Evolutionary conservation across 805 yeast species (phyloP).

Genomic region (Hanseniaspora hatyaiensis): DNA sequence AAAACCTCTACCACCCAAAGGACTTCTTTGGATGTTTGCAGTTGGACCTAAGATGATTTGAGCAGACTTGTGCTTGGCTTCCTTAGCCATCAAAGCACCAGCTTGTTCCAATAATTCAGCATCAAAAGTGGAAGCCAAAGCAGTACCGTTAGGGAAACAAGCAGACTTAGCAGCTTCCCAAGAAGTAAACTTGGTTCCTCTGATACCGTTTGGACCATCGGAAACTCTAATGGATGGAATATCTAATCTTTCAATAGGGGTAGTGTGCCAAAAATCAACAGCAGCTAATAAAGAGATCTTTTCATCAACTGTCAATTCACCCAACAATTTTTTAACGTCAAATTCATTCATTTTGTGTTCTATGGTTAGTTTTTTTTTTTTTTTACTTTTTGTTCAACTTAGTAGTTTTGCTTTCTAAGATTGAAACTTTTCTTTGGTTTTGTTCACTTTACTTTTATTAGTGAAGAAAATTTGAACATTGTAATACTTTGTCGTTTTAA

Average conservation of each 20-base stretch:
- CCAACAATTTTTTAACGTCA: conserved; percentile 23
- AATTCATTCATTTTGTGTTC: conserved; percentile 16
- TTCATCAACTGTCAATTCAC: conserved; percentile 24
- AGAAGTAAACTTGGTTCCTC: conserved; percentile 40
- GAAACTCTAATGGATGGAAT: conserved; percentile 39
- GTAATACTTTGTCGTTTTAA: too few species aligned
- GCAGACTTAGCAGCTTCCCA: conserved; percentile 44
- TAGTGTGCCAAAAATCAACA: conserved; percentile 43
- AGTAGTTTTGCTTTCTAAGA: too few species aligned
- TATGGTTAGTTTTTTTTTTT: neutral
- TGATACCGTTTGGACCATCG: conserved; percentile 56
- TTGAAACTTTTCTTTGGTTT: too few species aligned
- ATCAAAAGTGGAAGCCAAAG: conserved; percentile 46
- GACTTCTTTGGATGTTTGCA: conserved; percentile 45
- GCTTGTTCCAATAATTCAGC: conserved; percentile 38
- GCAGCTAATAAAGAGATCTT: conserved; percentile 32
- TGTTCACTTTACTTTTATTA: neutral
- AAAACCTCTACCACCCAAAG: conserved; percentile 52
- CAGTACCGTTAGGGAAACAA: conserved; percentile 53
- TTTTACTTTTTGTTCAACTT: neutral
- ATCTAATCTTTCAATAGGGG: conserved; percentile 31
- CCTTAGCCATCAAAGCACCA: conserved; percentile 43
- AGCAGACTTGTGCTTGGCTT: conserved; percentile 44
- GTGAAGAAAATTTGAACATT: neutral
- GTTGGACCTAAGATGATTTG: conserved; percentile 42